These are phyloP conservation scores for Medicago arabica DNA, from an alignment of 306 rosid species.

Conservation along the genomic window DNA sequence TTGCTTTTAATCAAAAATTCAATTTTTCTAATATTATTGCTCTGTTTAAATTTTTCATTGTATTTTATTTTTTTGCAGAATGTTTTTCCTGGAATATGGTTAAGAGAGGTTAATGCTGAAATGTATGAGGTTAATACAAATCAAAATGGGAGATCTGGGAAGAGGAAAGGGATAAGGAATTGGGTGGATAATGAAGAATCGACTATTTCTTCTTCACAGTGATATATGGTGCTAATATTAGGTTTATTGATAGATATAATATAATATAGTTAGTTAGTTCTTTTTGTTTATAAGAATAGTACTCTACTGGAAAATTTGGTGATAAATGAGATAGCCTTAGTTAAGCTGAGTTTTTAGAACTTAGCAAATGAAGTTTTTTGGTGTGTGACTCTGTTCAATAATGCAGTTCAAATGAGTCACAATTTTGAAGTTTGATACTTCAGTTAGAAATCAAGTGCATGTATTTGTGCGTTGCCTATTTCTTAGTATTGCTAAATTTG, in stretches of 20 bases:
- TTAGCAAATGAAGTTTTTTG: neutral
- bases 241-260: slow-evolving; percentile 41
- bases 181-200: neutral
- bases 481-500: neutral
- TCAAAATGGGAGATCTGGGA: neutral
- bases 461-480: neutral
- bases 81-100: slow-evolving; percentile 12
- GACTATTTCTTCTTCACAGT: neutral
- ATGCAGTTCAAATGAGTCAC: neutral
- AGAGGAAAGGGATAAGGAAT: slow-evolving; percentile 19
- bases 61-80: slow-evolving; percentile 10
- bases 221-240: slow-evolving; percentile 10
- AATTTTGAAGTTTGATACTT: slow-evolving; percentile 17
- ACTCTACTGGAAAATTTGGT: slow-evolving; percentile 15
- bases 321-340: neutral
- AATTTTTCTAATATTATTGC: too few relatives aligned
- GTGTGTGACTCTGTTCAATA: neutral
- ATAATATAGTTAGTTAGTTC: slow-evolving; percentile 29
- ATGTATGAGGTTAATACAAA: slow-evolving; percentile 11
- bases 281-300: slow-evolving; percentile 48
- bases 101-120: neutral
- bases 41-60: too few relatives aligned
- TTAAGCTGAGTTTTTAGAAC: slow-evolving; percentile 5
- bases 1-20: too few relatives aligned
- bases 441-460: neutral